Evolutionary conservation across 164 flowering plant species (phyloP).

Genomic region (Santalum album): DNA sequence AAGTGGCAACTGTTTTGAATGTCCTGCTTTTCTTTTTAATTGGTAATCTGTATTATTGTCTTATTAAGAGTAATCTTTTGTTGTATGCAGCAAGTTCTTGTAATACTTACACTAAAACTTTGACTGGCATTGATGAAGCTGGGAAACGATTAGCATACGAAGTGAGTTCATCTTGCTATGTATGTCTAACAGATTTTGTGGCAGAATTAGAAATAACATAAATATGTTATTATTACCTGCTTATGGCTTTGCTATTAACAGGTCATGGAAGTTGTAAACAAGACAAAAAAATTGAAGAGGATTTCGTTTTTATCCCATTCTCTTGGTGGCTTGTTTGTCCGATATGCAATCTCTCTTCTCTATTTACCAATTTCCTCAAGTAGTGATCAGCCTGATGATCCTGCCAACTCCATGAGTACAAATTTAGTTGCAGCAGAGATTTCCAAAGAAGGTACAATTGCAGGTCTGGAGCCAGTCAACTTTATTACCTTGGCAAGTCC

Average conservation of each 20-base stretch:
- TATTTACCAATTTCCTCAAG: slow-evolving; percentile 27
- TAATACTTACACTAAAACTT: slow-evolving; percentile 75
- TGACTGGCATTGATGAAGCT: slow-evolving; percentile 84
- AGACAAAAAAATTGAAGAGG: slow-evolving; percentile 61
- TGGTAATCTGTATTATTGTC: too few species aligned
- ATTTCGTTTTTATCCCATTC: slow-evolving; percentile 93
- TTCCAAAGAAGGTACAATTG: slow-evolving; percentile 44
- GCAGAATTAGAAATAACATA: not conserved
- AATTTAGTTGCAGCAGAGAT: slow-evolving; percentile 16
- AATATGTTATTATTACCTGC: not conserved
- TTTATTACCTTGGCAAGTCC: slow-evolving; percentile 90
- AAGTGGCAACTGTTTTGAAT: too few species aligned
- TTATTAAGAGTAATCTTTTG: too few species aligned
- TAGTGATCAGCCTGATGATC: slow-evolving; percentile 19
- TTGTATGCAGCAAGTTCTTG: slow-evolving; percentile 75
- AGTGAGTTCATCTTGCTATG: slow-evolving; percentile 35
- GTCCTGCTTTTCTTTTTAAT: not conserved
- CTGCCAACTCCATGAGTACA: slow-evolving; percentile 11
- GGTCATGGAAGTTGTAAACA: slow-evolving; percentile 69
- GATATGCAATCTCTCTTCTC: slow-evolving; percentile 72
- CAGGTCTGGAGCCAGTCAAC: slow-evolving; percentile 84
- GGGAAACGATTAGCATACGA: slow-evolving; percentile 90
- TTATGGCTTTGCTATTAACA: slow-evolving; percentile 15
- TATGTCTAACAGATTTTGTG: not conserved
- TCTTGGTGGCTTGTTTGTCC: slow-evolving; percentile 89